These are phyloP conservation scores for Pelargonium cotyledonis DNA, from an alignment of 441 rosid species.

Conservation along the genomic window DNA sequence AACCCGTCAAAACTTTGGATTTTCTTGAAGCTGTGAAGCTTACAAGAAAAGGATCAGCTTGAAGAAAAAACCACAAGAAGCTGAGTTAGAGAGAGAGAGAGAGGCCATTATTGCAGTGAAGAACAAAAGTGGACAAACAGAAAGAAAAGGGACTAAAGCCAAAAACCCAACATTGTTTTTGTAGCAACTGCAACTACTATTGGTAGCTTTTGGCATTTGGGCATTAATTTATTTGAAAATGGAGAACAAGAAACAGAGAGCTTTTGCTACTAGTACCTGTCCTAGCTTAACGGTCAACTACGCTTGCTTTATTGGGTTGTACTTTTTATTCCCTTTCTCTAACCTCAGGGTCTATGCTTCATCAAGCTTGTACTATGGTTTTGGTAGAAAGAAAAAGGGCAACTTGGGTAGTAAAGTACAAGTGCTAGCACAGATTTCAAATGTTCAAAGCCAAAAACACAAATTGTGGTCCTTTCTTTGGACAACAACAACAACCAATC, in stretches of 20 bases:
- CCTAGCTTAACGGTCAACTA: constrained; percentile 25
- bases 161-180: background rate
- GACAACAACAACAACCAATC: no score
- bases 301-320: background rate
- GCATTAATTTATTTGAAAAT: constrained; percentile 6
- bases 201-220: constrained; percentile 8
- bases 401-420: background rate
- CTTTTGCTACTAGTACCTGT: background rate
- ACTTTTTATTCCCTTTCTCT: no score
- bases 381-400: background rate
- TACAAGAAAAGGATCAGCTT: constrained; percentile 3
- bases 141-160: background rate
- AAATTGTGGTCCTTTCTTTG: no score
- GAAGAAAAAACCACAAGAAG: background rate
- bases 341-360: no score
- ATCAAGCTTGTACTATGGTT: background rate
- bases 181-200: background rate
- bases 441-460: no score
- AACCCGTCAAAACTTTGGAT: constrained; percentile 24
- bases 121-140: background rate
- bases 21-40: constrained; percentile 8
- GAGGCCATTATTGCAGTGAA: background rate
- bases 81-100: background rate
- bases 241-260: constrained; percentile 5
- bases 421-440: no score